Base-by-base conservation (phyloP, 164 flowering plant species). In the Sextonia rubra region DNA sequence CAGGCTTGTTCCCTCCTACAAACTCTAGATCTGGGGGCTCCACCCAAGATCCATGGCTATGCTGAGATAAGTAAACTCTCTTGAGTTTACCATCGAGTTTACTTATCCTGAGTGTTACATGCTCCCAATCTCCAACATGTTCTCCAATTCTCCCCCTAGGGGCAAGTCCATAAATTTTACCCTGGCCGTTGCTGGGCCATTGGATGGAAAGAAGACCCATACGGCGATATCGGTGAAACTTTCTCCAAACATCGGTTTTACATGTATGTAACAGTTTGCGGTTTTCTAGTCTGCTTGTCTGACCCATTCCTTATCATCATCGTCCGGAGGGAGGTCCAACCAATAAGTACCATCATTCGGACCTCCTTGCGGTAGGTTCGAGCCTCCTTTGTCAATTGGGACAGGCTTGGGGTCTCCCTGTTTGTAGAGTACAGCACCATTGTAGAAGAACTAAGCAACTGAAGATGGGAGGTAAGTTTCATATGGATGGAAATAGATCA, bases 151-250 rank as follows among this genome's bases (percentile, higher is more conserved):
- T 86, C 30, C 86, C 86, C 11, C n/a, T n/a, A 85, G 76, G 3
- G 81, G 26, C 6, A 87, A 32, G 30, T 74, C 75, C 27, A 87
- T 37, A 25, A 78, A 25, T 22, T 68, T 76, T 9, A 87, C 73
- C 76, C 83, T 84, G 2, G 82, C 85, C 69, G 60, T 78, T 2
- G 74, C 86, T 0, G 89, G 78, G 20, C 89, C 97, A 56, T 94
- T 91, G 70, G 87, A 92, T 3, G 97, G 97, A 80, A 83, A 92
- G 66, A 92, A 91, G 0, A 90, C 55, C 97, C 98, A 94, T 22
- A 86, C 70, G 0, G 85, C 90, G 14, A 94, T 67, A 66, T 92
- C 99, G 0, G 95, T 91, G 77, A 80, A 84, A 0, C 95, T 89
- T 4, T 79, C 90, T 0, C 97, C 97, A 0, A 88, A 66, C 90